phyloP scores from a whole-genome alignment of 179 eudicot species.

The Drosera spatulata region DNA sequence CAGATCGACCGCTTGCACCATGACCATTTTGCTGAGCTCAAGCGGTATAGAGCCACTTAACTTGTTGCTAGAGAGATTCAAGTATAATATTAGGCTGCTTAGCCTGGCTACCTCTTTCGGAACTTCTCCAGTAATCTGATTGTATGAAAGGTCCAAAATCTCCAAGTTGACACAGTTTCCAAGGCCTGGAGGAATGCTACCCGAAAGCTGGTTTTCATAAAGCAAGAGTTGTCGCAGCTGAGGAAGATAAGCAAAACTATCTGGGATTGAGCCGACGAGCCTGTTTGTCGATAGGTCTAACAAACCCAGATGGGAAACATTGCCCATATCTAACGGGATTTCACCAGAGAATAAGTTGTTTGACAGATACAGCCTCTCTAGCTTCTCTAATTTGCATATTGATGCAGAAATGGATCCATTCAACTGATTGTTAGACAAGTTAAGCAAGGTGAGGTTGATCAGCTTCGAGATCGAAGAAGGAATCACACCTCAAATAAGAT shows the following conservation, averaged over 20 bases:
- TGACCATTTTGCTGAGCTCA: conserved; percentile 79
- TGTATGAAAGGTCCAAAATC: conserved; percentile 67
- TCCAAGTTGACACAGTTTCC: conserved; percentile 70
- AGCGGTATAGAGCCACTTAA: conserved; percentile 52
- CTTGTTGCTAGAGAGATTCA: conserved; percentile 58
- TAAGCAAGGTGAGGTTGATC: conserved; percentile 51
- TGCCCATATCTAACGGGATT: conserved; percentile 47
- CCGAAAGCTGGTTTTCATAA: conserved; percentile 50
- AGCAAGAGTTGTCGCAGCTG: conserved; percentile 54
- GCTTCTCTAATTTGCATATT: conserved; percentile 32
- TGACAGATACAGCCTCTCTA: conserved; percentile 61
- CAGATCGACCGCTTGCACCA: conserved; percentile 72
- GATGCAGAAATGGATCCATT: conserved; percentile 55
- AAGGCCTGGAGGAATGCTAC: conserved; percentile 53
- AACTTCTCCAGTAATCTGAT: conserved; percentile 52
- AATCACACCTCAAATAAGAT: conserved; percentile 49
- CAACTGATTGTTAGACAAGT: conserved; percentile 53
- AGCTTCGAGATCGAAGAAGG: conserved; percentile 62
- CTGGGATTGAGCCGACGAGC: conserved; percentile 56
- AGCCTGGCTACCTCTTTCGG: conserved; percentile 56
- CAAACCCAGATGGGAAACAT: conserved; percentile 58
- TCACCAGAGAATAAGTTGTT: conserved; percentile 53
- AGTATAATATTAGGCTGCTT: conserved; percentile 54
- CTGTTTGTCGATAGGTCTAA: conserved; percentile 59
- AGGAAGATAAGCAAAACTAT: conserved; percentile 45